A percentile compares a stretch with the other conserved stretches of the same genome.
These are phyloP conservation scores for Sclerotiophoma versabilis DNA, from an alignment of 2,329 filamentous ascomycete genomes.

Conservation along the genomic window DNA sequence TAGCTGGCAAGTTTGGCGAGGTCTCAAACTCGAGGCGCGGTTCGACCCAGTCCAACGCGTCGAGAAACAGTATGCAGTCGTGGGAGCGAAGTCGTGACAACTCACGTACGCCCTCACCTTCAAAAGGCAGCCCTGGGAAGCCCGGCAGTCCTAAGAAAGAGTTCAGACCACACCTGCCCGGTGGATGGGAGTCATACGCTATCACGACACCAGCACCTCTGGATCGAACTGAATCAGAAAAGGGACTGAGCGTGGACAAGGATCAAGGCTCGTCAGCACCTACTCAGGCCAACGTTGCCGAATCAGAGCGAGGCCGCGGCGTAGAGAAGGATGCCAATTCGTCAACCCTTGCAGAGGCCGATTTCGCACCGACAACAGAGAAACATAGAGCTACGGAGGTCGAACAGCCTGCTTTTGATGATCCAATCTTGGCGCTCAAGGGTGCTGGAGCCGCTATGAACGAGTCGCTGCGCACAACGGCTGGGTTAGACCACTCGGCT, in stretches of 20 bases:
- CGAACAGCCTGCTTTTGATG: conserved; percentile 22
- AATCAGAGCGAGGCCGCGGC: conserved; percentile 35
- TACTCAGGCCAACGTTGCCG: conserved; percentile 35
- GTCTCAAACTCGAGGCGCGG: conserved; percentile 55
- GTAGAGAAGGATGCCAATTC: conserved; percentile 11
- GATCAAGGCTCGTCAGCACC: conserved; percentile 24
- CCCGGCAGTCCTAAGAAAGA: conserved; percentile 47
- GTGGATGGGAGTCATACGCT: conserved; percentile 61
- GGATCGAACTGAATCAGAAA: conserved; percentile 40
- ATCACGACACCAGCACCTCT: conserved; percentile 48
- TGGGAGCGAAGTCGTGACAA: conserved; percentile 50
- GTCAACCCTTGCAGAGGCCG: conserved; percentile 35
- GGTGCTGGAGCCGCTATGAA: conserved; percentile 58
- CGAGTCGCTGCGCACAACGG: conserved; percentile 52
- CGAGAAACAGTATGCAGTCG: conserved; percentile 49
- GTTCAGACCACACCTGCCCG: conserved; percentile 61
- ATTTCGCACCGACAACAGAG: conserved; percentile 47
- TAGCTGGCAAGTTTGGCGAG: conserved; percentile 59
- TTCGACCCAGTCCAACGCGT: conserved; percentile 54
- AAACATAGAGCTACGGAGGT: conserved; percentile 40
- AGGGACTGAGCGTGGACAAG: conserved; percentile 26
- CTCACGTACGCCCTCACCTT: conserved; percentile 44
- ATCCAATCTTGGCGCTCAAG: conserved; percentile 55
- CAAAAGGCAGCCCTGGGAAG: conserved; percentile 36
- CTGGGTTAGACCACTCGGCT: conserved; percentile 39